Conservation (phyloP, 2,329 filamentous ascomycete genomes). For the Fusarium algeriense region DNA sequence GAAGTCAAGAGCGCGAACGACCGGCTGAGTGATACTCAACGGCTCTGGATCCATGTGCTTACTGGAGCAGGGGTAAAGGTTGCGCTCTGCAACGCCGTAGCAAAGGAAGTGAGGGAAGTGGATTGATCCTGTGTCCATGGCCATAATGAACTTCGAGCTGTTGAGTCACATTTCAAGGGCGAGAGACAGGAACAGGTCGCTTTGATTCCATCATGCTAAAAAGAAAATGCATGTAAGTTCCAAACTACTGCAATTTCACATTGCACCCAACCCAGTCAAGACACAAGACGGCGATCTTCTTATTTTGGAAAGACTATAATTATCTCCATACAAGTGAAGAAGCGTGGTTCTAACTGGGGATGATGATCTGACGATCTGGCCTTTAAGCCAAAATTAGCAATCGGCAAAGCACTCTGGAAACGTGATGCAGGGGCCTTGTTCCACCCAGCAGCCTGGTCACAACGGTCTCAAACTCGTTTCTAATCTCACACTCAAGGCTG, state of each 20-base stretch:
- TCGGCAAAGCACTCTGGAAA: conserved; percentile 33
- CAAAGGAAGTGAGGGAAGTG: conserved; percentile 62
- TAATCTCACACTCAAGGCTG: conserved; percentile 42
- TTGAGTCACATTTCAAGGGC: conserved; percentile 25
- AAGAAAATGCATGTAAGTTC: conserved; percentile 1
- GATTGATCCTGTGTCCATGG: conserved; percentile 47
- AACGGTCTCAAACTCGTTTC: conserved; percentile 45
- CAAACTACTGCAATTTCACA: conserved; percentile 20
- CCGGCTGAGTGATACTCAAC: conserved; percentile 92
- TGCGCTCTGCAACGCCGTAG: conserved; percentile 78
- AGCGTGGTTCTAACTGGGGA: conserved; percentile 1
- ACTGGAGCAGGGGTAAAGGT: conserved; percentile 86
- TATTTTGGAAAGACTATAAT: conserved; percentile 23
- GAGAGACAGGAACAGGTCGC: conserved; percentile 16
- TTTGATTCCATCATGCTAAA: conserved; percentile 10
- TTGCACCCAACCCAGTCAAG: conserved; percentile 11
- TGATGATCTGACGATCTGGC: neutral
- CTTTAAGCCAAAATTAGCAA: conserved; percentile 45
- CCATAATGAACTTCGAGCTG: conserved; percentile 19
- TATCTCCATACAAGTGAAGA: conserved; percentile 24
- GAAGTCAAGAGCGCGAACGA: conserved; percentile 91
- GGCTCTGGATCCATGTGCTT: conserved; percentile 96
- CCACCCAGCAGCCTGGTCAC: conserved; percentile 43
- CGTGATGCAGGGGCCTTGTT: conserved; percentile 31
- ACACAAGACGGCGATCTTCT: conserved; percentile 7